phyloP scores from a whole-genome alignment of 345 rosid species.

The Arabis alpina region DNA sequence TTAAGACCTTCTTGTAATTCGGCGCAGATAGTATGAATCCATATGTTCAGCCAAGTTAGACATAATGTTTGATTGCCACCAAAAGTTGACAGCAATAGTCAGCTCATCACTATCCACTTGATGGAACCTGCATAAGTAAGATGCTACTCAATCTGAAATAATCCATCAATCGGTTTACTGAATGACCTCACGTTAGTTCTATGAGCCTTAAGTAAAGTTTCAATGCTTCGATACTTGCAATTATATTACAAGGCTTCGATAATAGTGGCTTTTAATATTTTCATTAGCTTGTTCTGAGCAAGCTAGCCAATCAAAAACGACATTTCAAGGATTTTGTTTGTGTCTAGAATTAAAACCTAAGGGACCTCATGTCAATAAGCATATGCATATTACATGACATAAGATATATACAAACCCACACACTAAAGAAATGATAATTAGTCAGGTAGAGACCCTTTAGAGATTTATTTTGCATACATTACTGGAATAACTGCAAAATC shows the following conservation, averaged over 20 bases:
- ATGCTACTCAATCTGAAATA: conserved; percentile 18
- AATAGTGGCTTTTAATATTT: background rate
- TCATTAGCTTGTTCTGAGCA: conserved; percentile 22
- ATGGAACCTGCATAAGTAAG: conserved; percentile 70
- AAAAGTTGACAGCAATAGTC: conserved; percentile 84
- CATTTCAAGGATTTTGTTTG: conserved; percentile 18
- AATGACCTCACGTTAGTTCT: background rate
- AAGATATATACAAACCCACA: background rate
- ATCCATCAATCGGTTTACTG: conserved; percentile 32
- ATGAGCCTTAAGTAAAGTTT: conserved; percentile 4
- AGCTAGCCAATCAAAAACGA: background rate
- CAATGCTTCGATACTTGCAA: conserved; percentile 1
- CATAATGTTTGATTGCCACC: conserved; percentile 81
- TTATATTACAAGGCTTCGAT: conserved; percentile 3
- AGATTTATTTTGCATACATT: conserved; percentile 11
- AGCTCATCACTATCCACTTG: conserved; percentile 83
- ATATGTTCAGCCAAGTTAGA: conserved; percentile 72
- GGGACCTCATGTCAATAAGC: conserved; percentile 21
- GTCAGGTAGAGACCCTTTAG: background rate
- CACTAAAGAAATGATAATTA: conserved; percentile 9
- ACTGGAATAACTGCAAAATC: background rate
- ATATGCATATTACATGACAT: conserved; percentile 21
- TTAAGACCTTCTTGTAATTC: conserved; percentile 68
- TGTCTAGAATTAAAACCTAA: background rate
- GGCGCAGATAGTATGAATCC: conserved; percentile 87